phyloP scores from a whole-genome alignment of 352 stramenopile species.

The Globisporangium paddicum region DNA sequence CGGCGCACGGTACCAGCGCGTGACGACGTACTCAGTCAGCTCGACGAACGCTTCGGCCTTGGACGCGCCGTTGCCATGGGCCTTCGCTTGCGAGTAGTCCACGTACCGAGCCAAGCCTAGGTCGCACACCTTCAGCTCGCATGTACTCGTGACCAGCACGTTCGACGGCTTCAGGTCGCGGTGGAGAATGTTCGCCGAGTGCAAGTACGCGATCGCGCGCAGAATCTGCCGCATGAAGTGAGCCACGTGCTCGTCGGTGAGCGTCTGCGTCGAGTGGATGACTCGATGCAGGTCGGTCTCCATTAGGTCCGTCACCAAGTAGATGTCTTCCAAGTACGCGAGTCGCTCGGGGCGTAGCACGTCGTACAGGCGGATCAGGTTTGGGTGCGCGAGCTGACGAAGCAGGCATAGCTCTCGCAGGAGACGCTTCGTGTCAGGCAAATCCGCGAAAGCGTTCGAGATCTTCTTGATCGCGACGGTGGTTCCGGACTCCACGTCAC shows the following conservation, averaged over 20 bases:
- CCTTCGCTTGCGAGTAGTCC: slow-evolving; percentile 52
- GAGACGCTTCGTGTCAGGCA: slow-evolving; percentile 89
- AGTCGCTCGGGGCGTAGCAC: slow-evolving; percentile 90
- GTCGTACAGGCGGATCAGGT: slow-evolving; percentile 93
- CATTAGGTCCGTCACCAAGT: slow-evolving; percentile 96
- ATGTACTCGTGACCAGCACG: slow-evolving; percentile 96
- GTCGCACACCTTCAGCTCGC: slow-evolving; percentile 95
- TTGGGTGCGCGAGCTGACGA: slow-evolving; percentile 82
- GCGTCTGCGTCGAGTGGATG: slow-evolving; percentile 88
- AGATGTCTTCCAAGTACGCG: slow-evolving; percentile 95
- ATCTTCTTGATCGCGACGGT: slow-evolving; percentile 97
- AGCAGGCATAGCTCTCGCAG: slow-evolving; percentile 92
- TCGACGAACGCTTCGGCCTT: slow-evolving; percentile 42
- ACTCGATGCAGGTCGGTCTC: slow-evolving; percentile 91
- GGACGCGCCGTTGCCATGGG: slow-evolving; percentile 24
- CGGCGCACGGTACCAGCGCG: slow-evolving; percentile 88
- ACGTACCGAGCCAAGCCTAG: slow-evolving; percentile 89
- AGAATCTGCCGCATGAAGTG: slow-evolving; percentile 98
- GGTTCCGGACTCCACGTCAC: slow-evolving; percentile 67
- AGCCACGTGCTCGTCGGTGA: slow-evolving; percentile 90
- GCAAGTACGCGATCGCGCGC: slow-evolving; percentile 94
- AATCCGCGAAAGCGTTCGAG: slow-evolving; percentile 70
- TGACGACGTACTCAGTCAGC: slow-evolving; percentile 90
- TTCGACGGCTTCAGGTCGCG: slow-evolving; percentile 95
- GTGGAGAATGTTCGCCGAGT: slow-evolving; percentile 96